phyloP scores from a whole-genome alignment of 345 rosid genomes.

The Gynandropsis gynandra region DNA sequence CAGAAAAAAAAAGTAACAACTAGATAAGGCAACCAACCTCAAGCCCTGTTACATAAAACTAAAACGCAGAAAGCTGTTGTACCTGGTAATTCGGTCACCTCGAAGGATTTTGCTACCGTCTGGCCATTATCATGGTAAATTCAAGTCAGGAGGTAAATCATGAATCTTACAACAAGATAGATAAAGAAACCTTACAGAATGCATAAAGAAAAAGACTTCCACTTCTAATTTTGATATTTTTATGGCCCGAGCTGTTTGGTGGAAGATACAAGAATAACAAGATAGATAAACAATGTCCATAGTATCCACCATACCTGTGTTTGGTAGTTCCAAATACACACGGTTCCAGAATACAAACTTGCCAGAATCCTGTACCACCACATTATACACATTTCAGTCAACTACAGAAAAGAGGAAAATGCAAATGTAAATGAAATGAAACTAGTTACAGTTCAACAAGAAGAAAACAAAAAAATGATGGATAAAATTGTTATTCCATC shows the following conservation, averaged over 20 bases:
- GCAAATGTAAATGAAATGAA: conserved; percentile 5
- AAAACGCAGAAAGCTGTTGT: conserved; percentile 8
- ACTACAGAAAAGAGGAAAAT: conserved; percentile 10
- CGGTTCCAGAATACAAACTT: conserved; percentile 62
- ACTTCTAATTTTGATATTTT: conserved; percentile 2
- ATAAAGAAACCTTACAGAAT: neutral
- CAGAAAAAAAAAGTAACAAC: conserved; percentile 13
- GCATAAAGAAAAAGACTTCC: neutral
- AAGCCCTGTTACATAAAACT: neutral
- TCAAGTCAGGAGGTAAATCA: conserved; percentile 13
- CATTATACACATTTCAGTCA: conserved; percentile 1
- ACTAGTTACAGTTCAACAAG: conserved; percentile 3
- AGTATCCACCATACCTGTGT: conserved; percentile 61
- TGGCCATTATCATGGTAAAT: conserved; percentile 26
- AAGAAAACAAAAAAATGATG: neutral
- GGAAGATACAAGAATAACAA: neutral
- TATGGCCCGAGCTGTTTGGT: neutral
- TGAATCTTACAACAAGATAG: conserved; percentile 1
- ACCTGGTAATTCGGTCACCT: conserved; percentile 93
- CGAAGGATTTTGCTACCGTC: conserved; percentile 83
- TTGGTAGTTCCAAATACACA: conserved; percentile 72
- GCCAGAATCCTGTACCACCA: conserved; percentile 49
- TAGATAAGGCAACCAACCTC: neutral
- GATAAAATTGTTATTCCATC: neutral
- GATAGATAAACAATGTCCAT: neutral